phyloP scores from a whole-genome alignment of 2,329 filamentous ascomycete genomes.

The Microdochium bolleyi region DNA sequence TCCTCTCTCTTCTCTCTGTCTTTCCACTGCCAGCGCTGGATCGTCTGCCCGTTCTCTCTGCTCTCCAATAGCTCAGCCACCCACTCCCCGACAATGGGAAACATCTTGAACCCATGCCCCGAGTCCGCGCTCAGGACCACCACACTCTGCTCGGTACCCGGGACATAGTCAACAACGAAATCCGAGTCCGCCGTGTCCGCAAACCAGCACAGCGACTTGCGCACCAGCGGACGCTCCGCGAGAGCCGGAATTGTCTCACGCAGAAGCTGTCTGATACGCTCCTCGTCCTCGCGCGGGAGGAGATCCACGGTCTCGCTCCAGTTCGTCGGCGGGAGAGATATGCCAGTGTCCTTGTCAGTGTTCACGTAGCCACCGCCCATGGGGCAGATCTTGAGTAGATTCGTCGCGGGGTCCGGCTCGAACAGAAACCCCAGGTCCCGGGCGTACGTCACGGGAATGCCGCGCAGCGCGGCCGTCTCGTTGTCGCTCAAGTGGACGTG shows the following conservation, averaged over 20 bases:
- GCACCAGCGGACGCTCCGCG: constrained; percentile 41
- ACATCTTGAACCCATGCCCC: constrained; percentile 56
- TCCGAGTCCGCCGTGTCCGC: constrained; percentile 54
- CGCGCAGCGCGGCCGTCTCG: constrained; percentile 43
- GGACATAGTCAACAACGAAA: constrained; percentile 52
- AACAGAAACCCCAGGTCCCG: constrained; percentile 59
- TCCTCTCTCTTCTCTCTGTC: background rate
- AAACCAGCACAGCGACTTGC: constrained; percentile 52
- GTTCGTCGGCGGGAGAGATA: constrained; percentile 34
- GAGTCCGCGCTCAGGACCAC: constrained; percentile 49
- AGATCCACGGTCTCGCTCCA: constrained; percentile 30
- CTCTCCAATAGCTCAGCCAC: constrained; percentile 35
- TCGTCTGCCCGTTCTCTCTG: constrained; percentile 29
- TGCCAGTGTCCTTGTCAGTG: background rate
- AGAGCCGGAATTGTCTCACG: constrained; percentile 12
- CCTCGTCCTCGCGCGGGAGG: constrained; percentile 45
- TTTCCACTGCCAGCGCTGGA: constrained; percentile 41
- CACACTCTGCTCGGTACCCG: constrained; percentile 33
- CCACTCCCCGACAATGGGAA: constrained; percentile 49
- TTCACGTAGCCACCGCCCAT: constrained; percentile 43
- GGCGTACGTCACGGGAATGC: constrained; percentile 52
- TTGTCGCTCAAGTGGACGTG: constrained; percentile 48
- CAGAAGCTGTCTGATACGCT: constrained; percentile 27
- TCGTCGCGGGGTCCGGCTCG: constrained; percentile 51
- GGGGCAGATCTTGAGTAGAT: constrained; percentile 51